phyloP scores from a whole-genome alignment of 1,284 basidiomycete genomes.

The Sporisorium scitamineum region DNA sequence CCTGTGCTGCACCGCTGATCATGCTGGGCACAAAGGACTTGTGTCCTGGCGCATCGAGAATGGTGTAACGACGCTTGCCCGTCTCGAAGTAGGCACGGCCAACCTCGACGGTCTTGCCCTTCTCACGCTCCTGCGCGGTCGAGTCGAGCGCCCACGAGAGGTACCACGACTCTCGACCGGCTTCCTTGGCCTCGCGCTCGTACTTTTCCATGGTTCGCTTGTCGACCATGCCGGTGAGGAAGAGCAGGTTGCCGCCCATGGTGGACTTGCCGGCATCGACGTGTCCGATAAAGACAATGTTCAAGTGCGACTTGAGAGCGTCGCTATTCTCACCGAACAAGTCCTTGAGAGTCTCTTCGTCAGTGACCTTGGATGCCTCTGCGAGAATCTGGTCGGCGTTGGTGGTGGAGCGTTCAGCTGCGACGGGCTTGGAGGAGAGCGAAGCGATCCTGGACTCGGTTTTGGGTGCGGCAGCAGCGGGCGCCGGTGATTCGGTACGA shows the following conservation, averaged over 20 bases:
- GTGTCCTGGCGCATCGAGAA: slow-evolving; percentile 68
- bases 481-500: slow-evolving; percentile 51
- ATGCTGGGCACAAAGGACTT: slow-evolving; percentile 68
- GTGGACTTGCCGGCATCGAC: slow-evolving; percentile 69
- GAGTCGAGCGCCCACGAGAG: slow-evolving; percentile 69
- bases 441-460: slow-evolving; percentile 44
- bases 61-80: slow-evolving; percentile 67
- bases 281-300: slow-evolving; percentile 69
- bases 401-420: slow-evolving; percentile 58
- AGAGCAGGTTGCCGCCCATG: slow-evolving; percentile 68
- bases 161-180: slow-evolving; percentile 68
- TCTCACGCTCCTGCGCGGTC: slow-evolving; percentile 67
- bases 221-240: slow-evolving; percentile 69
- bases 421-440: slow-evolving; percentile 38
- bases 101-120: slow-evolving; percentile 69
- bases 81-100: slow-evolving; percentile 69
- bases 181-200: slow-evolving; percentile 68
- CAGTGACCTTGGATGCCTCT: slow-evolving; percentile 65
- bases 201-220: slow-evolving; percentile 69
- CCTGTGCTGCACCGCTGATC: slow-evolving; percentile 69
- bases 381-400: slow-evolving; percentile 66
- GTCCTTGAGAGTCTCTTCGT: slow-evolving; percentile 68
- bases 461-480: slow-evolving; percentile 35
- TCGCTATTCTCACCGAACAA: slow-evolving; percentile 66
- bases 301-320: slow-evolving; percentile 67